Conservation (phyloP, 2,329 filamentous ascomycete species). For the Tolypocladium ophioglossoides region DNA sequence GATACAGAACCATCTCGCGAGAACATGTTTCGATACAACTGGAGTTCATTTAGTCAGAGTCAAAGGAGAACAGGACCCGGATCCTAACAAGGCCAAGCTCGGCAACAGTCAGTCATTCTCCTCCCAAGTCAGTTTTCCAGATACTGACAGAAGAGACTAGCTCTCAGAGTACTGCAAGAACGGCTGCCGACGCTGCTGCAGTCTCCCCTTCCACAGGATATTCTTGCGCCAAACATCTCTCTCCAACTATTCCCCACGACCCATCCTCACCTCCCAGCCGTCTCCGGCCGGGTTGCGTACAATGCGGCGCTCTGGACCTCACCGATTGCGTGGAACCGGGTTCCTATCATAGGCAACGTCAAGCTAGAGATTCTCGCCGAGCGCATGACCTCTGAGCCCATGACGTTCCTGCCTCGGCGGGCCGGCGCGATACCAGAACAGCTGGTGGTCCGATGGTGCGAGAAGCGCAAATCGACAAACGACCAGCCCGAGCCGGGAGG, state of each 20-base stretch:
- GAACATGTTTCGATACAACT: conserved; percentile 21
- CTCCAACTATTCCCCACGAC: conserved; percentile 65
- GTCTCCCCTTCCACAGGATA: conserved; percentile 58
- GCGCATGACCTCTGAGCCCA: conserved; percentile 61
- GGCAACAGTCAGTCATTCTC: conserved; percentile 42
- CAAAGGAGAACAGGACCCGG: conserved; percentile 26
- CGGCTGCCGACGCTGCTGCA: conserved; percentile 57
- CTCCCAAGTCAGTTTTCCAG: background rate
- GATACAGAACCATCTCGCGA: conserved; percentile 1
- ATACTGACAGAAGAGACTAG: conserved; percentile 22
- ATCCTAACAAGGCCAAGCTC: conserved; percentile 51
- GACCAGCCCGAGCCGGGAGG: conserved; percentile 23
- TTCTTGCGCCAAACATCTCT: conserved; percentile 65
- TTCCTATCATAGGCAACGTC: conserved; percentile 86
- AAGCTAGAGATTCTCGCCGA: conserved; percentile 80
- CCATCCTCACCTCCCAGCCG: conserved; percentile 82
- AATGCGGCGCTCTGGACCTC: conserved; percentile 92
- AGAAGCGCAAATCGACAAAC: conserved; percentile 21
- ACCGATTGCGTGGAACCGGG: conserved; percentile 87
- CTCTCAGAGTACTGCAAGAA: conserved; percentile 54
- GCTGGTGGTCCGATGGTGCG: conserved; percentile 81
- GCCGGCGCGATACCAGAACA: conserved; percentile 60
- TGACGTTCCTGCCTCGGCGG: conserved; percentile 34
- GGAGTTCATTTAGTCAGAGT: conserved; percentile 15
- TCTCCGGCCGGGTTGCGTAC: conserved; percentile 83